These are phyloP conservation scores for Cupressus sempervirens DNA, from an alignment of 75 land plant genomes.

Conservation along the genomic window DNA sequence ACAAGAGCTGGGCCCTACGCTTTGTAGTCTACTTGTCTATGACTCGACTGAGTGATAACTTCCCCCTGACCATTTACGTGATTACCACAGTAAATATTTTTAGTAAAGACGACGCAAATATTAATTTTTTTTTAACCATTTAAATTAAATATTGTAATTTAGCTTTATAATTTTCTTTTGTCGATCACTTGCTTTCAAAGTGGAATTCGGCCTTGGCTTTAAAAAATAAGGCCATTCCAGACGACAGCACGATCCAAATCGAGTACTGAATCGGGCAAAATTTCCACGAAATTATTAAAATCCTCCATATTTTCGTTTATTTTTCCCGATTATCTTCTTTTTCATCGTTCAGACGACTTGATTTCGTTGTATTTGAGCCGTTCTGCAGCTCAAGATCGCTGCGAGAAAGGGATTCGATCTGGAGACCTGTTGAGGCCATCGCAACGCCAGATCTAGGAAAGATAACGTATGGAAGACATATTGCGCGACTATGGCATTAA, in stretches of 20 bases:
- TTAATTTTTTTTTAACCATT: background rate
- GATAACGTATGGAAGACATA: background rate
- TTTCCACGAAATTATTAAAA: background rate
- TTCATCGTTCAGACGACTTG: background rate
- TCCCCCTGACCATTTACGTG: background rate
- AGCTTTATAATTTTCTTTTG: background rate
- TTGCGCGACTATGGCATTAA: conserved; percentile 53
- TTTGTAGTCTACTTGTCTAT: background rate
- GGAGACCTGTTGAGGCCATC: background rate
- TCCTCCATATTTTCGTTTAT: background rate
- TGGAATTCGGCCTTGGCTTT: background rate
- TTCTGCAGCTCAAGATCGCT: background rate
- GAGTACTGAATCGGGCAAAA: background rate
- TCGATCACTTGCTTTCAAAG: background rate
- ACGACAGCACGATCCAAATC: background rate
- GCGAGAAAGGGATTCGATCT: background rate
- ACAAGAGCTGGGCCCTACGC: background rate
- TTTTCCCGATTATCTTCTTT: background rate
- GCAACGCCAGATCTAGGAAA: background rate
- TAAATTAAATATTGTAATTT: background rate
- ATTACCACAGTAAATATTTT: background rate
- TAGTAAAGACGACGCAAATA: background rate
- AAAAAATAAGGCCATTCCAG: background rate
- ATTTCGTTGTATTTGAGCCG: background rate
- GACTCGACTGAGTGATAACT: background rate